Conservation (phyloP, 352 stramenopile genomes). For the Phytophthora capsici region DNA sequence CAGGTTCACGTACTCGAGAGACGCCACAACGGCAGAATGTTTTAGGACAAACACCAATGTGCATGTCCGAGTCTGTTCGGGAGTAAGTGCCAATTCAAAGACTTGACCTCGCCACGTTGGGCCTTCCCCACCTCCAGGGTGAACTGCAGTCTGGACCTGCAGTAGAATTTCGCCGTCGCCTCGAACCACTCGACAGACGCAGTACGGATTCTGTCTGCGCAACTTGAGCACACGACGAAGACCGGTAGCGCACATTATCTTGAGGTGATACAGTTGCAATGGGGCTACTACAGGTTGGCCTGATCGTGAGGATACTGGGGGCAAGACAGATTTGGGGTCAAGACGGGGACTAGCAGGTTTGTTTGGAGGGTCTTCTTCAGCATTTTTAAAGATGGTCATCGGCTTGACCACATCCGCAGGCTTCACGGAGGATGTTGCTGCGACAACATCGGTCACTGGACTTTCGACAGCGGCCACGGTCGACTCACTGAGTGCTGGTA, state of each 20-base stretch:
- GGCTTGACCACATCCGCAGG: background rate
- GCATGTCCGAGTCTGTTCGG: conserved; percentile 26
- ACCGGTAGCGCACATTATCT: conserved; percentile 27
- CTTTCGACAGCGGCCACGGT: background rate
- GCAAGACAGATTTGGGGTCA: conserved; percentile 1
- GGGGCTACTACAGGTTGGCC: conserved; percentile 4
- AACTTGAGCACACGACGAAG: conserved; percentile 27
- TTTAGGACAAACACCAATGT: conserved; percentile 39
- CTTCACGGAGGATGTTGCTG: background rate
- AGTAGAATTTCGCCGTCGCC: conserved; percentile 23
- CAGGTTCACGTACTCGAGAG: conserved; percentile 28
- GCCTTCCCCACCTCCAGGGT: conserved; percentile 27
- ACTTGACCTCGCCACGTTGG: conserved; percentile 32
- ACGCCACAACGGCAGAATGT: conserved; percentile 21
- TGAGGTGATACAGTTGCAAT: conserved; percentile 29
- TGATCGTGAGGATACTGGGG: conserved; percentile 22
- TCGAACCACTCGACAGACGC: conserved; percentile 33
- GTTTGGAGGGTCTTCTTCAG: background rate
- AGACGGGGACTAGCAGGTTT: background rate
- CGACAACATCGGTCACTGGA: background rate
- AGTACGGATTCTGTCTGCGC: conserved; percentile 33
- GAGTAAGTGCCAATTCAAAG: conserved; percentile 34
- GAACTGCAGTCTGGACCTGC: conserved; percentile 32
- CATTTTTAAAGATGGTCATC: conserved; percentile 8
- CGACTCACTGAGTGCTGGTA: conserved; percentile 1